phyloP scores from a whole-genome alignment of 2,329 filamentous ascomycete genomes.

The Ceratocystis diversiconidia region DNA sequence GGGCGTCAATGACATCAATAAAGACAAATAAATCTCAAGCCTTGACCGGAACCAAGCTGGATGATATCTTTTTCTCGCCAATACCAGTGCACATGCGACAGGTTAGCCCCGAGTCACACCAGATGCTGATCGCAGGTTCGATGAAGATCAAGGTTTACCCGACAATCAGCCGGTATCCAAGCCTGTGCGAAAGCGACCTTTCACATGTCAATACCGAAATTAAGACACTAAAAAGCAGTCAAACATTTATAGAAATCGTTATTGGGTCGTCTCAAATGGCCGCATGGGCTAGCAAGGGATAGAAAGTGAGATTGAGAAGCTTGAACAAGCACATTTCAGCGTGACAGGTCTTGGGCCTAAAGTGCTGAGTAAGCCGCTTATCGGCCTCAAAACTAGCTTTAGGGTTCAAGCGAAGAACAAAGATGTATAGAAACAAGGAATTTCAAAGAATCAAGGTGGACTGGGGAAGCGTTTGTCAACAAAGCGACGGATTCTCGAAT shows the following conservation, averaged over 20 bases:
- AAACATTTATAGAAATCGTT: neutral
- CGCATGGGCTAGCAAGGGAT: neutral
- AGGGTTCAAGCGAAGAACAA: neutral
- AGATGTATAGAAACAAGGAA: neutral
- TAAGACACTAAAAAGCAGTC: neutral
- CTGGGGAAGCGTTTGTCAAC: neutral
- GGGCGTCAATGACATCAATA: neutral
- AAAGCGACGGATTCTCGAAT: constrained; percentile 14
- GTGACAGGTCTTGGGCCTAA: no score
- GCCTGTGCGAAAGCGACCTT: neutral
- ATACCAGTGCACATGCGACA: neutral
- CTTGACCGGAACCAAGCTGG: no score
- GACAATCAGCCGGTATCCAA: neutral
- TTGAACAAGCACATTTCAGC: no score
- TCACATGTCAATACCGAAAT: neutral
- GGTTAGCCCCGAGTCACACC: neutral
- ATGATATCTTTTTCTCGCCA: neutral
- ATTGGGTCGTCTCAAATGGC: neutral
- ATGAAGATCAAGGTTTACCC: neutral
- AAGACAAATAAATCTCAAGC: neutral
- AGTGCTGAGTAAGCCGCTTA: neutral
- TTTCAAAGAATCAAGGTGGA: constrained; percentile 6
- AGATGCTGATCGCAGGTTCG: neutral
- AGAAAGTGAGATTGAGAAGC: no score
- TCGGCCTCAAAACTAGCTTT: neutral